Percentiles rank a stretch among this genome's conserved stretches.
These are phyloP conservation scores for Lithospermum erythrorhizon DNA, from an alignment of 257 asterid species.

Conservation along the genomic window DNA sequence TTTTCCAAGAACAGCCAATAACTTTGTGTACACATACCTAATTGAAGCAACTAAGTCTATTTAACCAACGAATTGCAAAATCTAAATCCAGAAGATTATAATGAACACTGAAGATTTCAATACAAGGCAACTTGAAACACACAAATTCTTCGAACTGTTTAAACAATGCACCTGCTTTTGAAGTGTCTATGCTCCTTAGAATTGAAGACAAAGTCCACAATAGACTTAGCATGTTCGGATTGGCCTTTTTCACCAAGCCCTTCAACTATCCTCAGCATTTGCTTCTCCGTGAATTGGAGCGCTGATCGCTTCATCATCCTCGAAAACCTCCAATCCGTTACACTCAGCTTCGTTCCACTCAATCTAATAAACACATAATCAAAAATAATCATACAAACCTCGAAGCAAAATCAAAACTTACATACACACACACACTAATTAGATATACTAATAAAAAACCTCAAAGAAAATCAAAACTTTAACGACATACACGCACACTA, in stretches of 20 bases:
- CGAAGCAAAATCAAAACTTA: too few relatives aligned
- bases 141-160: background rate
- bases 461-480: slow-evolving; percentile 2
- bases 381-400: too few relatives aligned
- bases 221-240: slow-evolving; percentile 70
- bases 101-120: slow-evolving; percentile 8
- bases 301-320: slow-evolving; percentile 72
- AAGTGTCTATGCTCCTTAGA: slow-evolving; percentile 55
- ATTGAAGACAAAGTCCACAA: slow-evolving; percentile 75
- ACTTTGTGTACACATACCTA: slow-evolving; percentile 89
- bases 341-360: slow-evolving; percentile 44
- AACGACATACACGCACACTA: too few relatives aligned
- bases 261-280: slow-evolving; percentile 71
- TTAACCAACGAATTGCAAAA: slow-evolving; percentile 3
- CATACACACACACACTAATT: background rate
- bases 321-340: slow-evolving; percentile 72
- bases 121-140: background rate
- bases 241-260: slow-evolving; percentile 72
- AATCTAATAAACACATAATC: slow-evolving; percentile 26
- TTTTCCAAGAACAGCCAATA: slow-evolving; percentile 71
- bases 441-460: background rate
- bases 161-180: slow-evolving; percentile 55
- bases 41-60: slow-evolving; percentile 9
- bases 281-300: slow-evolving; percentile 73
- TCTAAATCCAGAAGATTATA: background rate